phyloP scores from a whole-genome alignment of 352 stramenopile species.

The Globisporangium barbulae region DNA sequence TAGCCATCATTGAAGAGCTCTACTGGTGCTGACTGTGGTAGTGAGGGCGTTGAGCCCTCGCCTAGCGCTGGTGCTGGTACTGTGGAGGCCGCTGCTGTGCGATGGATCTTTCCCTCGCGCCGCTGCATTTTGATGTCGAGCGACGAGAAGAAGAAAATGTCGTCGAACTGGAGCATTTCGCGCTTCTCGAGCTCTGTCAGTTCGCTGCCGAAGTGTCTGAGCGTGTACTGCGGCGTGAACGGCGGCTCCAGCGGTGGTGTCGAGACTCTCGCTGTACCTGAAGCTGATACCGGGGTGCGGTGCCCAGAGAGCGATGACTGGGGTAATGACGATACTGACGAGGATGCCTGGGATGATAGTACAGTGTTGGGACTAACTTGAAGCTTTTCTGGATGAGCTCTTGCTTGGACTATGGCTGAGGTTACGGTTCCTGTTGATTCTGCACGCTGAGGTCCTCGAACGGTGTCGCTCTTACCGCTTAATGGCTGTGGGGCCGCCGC shows the following conservation, averaged over 20 bases:
- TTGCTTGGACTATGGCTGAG: constrained; percentile 3
- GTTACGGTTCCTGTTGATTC: not conserved
- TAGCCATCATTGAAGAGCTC: constrained; percentile 90
- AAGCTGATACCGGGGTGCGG: not conserved
- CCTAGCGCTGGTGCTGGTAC: not conserved
- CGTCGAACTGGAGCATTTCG: constrained; percentile 49
- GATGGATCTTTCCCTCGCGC: constrained; percentile 28
- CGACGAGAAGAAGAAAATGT: constrained; percentile 50
- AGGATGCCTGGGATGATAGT: constrained; percentile 17
- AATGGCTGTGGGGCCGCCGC: not conserved
- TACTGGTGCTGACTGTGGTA: not conserved
- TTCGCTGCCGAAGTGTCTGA: constrained; percentile 19
- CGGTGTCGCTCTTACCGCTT: constrained; percentile 6
- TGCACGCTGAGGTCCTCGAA: constrained; percentile 6
- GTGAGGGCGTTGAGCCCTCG: not conserved
- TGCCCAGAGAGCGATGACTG: not conserved
- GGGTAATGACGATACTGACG: not conserved
- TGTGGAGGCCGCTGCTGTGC: constrained; percentile 3
- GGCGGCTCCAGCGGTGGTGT: constrained; percentile 23
- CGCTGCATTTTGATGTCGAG: constrained; percentile 31
- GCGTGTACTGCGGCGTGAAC: constrained; percentile 22
- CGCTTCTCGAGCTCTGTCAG: constrained; percentile 44
- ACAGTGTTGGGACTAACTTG: constrained; percentile 6
- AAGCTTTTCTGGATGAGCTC: constrained; percentile 16
- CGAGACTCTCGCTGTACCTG: not conserved